phyloP scores from a whole-genome alignment of 164 flowering plant genomes.

The Taxillus chinensis region DNA sequence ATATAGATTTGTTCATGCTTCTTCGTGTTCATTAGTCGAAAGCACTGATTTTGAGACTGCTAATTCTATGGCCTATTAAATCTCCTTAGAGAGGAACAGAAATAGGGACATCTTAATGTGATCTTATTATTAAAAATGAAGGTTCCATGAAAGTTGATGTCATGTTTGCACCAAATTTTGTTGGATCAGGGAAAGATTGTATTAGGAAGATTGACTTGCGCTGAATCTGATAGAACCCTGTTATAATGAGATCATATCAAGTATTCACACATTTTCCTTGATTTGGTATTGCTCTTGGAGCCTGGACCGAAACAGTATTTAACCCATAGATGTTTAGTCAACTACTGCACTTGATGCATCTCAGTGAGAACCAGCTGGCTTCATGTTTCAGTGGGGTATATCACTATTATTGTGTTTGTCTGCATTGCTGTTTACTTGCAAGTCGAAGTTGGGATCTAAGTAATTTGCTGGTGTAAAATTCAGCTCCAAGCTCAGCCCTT shows the following conservation, averaged over 20 bases:
- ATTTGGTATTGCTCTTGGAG: background rate
- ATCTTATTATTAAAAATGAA: background rate
- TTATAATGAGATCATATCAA: too few relatives aligned
- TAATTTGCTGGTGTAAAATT: background rate
- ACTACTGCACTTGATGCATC: background rate
- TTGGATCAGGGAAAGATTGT: background rate
- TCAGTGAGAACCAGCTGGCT: background rate
- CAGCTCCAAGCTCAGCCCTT: background rate
- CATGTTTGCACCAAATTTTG: background rate
- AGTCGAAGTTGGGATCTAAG: background rate
- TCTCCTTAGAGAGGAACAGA: background rate
- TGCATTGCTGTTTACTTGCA: background rate
- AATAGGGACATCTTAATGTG: too few relatives aligned
- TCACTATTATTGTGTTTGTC: background rate
- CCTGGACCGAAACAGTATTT: background rate
- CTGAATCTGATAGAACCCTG: background rate
- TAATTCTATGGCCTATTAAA: background rate
- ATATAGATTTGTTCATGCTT: background rate
- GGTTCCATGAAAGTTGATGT: background rate
- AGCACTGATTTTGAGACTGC: background rate
- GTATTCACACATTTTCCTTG: too few relatives aligned
- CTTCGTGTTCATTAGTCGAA: background rate
- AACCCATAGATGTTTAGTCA: background rate
- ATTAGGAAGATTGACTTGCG: background rate
- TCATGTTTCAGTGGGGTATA: background rate